phyloP scores from a whole-genome alignment of 176 grass and related monocot genomes.

The Ampelocalamus luodianensis region DNA sequence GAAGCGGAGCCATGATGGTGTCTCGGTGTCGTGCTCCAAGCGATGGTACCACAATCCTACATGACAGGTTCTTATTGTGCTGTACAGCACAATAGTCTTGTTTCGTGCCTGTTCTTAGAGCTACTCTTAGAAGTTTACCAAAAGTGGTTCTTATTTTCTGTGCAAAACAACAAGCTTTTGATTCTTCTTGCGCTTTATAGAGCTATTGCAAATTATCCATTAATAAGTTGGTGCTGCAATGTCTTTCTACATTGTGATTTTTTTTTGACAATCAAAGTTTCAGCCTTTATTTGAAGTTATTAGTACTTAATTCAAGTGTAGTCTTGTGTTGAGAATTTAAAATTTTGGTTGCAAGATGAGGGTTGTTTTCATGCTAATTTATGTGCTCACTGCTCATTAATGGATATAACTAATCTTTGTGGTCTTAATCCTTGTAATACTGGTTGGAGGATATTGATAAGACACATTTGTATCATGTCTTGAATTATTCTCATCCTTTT shows the following conservation, averaged over 20 bases:
- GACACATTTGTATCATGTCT: background rate
- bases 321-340: background rate
- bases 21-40: too few species aligned
- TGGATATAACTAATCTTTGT: conserved; percentile 8
- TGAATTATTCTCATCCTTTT: background rate
- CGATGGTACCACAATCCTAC: too few species aligned
- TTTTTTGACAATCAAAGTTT: background rate
- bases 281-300: conserved; percentile 14
- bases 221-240: conserved; percentile 26
- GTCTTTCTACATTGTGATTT: background rate
- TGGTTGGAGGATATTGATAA: conserved; percentile 4
- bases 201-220: background rate
- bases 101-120: background rate
- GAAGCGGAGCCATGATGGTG: too few species aligned
- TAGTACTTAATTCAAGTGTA: conserved; percentile 1
- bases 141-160: background rate
- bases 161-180: background rate
- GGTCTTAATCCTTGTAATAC: background rate
- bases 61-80: background rate
- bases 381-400: conserved; percentile 17
- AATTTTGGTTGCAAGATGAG: background rate
- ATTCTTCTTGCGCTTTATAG: background rate
- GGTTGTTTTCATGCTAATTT: background rate
- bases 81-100: background rate
- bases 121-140: background rate